Conservation (phyloP, 2,329 filamentous ascomycete species). For the Elsinoe fawcettii region DNA sequence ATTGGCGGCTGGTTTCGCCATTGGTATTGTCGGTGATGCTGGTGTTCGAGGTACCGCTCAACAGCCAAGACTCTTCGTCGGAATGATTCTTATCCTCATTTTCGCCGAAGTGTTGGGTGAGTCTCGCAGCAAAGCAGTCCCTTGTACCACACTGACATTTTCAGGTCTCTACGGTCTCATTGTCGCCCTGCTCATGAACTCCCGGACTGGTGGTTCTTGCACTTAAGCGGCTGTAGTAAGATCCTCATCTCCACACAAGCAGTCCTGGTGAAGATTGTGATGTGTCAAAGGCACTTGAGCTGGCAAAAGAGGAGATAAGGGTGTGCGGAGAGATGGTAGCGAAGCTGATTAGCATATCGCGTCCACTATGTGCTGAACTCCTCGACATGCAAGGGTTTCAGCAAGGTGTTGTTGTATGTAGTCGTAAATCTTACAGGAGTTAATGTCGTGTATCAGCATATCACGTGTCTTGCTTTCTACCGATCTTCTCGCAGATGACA, state of each 20-base stretch:
- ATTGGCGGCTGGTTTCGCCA: slow-evolving; percentile 39
- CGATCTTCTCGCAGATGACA: background rate
- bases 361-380: background rate
- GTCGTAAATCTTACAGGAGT: slow-evolving; percentile 11
- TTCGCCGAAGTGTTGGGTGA: slow-evolving; percentile 96
- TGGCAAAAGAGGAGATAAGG: background rate
- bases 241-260: slow-evolving; percentile 14
- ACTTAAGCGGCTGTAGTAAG: slow-evolving; percentile 44
- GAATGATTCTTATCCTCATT: slow-evolving; percentile 99
- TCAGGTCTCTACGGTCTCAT: slow-evolving; percentile 97
- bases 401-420: slow-evolving; percentile 9
- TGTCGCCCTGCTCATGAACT: slow-evolving; percentile 99
- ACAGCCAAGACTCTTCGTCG: slow-evolving; percentile 81
- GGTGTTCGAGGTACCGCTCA: slow-evolving; percentile 82
- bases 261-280: slow-evolving; percentile 12
- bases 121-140: slow-evolving; percentile 30
- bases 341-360: background rate
- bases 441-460: slow-evolving; percentile 9
- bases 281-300: slow-evolving; percentile 2
- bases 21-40: slow-evolving; percentile 61
- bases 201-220: slow-evolving; percentile 61
- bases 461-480: background rate
- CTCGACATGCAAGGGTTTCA: background rate
- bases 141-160: background rate
- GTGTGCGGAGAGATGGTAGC: background rate